Base-by-base conservation (phyloP, 1,284 basidiomycete genomes). In the Cryptococcus sp. region DNA sequence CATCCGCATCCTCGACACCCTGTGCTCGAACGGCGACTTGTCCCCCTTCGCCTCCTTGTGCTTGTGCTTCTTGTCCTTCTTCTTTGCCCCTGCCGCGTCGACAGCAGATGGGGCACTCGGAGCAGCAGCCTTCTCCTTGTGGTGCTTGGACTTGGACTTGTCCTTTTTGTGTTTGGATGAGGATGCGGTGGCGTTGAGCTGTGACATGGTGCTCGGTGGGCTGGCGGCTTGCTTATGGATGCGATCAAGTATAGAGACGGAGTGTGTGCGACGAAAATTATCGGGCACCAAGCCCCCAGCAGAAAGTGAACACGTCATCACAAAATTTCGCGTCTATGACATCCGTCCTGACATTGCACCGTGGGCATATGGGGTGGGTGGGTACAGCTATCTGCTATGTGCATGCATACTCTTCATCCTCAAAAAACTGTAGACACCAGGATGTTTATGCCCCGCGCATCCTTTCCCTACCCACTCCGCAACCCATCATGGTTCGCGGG, bases 401-500 rank as follows among this genome's bases (percentile, higher is more conserved):
- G n/a, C n/a, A 49, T 12, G 38, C n/a, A 35, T 21, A 44, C 28
- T 42, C 21, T 43, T 9, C 28, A 9, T 4, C 28, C 12, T 35
- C 46, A 24, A 46, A 15, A n/a, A 21, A 7, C 1, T n/a, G n/a
- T n/a, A n/a, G n/a, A 6, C 51, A 43, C 20, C 6, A 68, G 72
- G 63, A 52, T 66, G 24, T 78, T 80, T 60, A 36, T 62, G 4
- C 75, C 76, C 2, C 69, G 79, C 8, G 44, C 63, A 6, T 42
- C 52, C 0, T 82, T 82, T 64, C 62, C 68, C 0, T 79, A 79
- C 42, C 80, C 81, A 0, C 47, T 65, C 0, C 67, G 67, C 2
- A 75, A 91, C n/a, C 88, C 89, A 52, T 93, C 91, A 79, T 98
- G 94, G 94, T 96, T 89, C 77, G 89, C 91, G 24, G 95, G 96